A percentile compares a stretch with the other conserved stretches of the same genome.
Conservation (phyloP, 129 eudicot species). For the Artemisia annua region DNA sequence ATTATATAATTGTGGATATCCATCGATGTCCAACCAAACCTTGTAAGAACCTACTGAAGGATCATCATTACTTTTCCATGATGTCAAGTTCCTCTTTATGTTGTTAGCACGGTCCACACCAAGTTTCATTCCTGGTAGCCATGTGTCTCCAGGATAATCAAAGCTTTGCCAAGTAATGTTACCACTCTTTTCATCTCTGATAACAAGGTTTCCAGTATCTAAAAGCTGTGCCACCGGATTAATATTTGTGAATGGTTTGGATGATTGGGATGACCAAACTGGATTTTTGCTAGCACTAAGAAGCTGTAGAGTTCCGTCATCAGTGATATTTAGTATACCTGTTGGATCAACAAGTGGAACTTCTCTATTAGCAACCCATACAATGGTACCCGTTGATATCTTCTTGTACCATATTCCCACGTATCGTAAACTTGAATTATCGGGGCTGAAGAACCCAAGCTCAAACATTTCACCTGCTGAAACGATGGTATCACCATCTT, state of each 20-base stretch:
- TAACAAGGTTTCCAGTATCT: slow-evolving; percentile 29
- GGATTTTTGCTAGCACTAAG: background rate
- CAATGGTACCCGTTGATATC: no score
- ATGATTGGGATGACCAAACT: slow-evolving; percentile 13
- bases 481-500: no score
- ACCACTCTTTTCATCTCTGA: slow-evolving; percentile 7
- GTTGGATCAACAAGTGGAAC: background rate
- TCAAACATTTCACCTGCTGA: no score
- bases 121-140: slow-evolving; percentile 40
- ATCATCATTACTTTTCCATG: slow-evolving; percentile 38
- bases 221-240: slow-evolving; percentile 14
- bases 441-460: no score
- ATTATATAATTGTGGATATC: slow-evolving; percentile 36
- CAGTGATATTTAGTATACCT: background rate
- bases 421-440: no score
- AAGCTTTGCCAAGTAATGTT: slow-evolving; percentile 38
- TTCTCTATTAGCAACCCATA: slow-evolving; percentile 27
- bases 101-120: slow-evolving; percentile 24
- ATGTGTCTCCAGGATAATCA: slow-evolving; percentile 33
- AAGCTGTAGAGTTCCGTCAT: slow-evolving; percentile 6
- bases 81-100: slow-evolving; percentile 9
- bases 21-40: slow-evolving; percentile 22
- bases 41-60: slow-evolving; percentile 29
- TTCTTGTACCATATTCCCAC: no score
- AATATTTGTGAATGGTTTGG: background rate